Conservation (phyloP, 352 stramenopile genomes). For the Plasmopara halstedii region DNA sequence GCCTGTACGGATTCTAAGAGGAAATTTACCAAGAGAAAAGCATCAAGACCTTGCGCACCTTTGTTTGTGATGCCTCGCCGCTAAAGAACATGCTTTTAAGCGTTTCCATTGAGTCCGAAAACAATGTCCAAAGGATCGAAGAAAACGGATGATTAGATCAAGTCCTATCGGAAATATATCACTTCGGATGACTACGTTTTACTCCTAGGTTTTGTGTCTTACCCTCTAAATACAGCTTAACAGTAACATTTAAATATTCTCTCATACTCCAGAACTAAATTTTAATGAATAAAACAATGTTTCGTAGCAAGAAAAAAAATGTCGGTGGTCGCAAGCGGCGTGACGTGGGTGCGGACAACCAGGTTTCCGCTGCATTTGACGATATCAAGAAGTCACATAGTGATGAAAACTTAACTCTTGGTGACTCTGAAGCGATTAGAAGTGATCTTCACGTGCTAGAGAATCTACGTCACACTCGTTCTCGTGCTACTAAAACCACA, state of each 20-base stretch:
- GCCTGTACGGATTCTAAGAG: constrained; percentile 46
- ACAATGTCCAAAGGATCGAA: neutral
- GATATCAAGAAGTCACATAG: neutral
- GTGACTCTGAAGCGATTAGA: constrained; percentile 5
- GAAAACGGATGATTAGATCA: too few species aligned
- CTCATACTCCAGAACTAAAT: constrained; percentile 2
- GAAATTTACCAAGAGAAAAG: constrained; percentile 7
- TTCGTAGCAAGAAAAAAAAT: constrained; percentile 41
- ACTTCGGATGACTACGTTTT: too few species aligned
- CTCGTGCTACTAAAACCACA: constrained; percentile 13
- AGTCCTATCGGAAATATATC: too few species aligned
- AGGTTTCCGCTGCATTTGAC: neutral
- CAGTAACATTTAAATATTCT: neutral
- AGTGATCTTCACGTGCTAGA: constrained; percentile 22
- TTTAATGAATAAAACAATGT: constrained; percentile 17
- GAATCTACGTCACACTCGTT: constrained; percentile 30
- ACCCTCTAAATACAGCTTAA: too few species aligned
- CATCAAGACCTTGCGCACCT: constrained; percentile 1
- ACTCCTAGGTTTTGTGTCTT: too few species aligned
- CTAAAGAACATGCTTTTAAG: constrained; percentile 35
- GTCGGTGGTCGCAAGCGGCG: constrained; percentile 26
- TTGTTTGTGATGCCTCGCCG: constrained; percentile 9
- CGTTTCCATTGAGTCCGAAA: constrained; percentile 16
- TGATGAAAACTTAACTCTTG: neutral
- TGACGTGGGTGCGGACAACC: constrained; percentile 11